Conservation (phyloP, 805 yeast genomes). For the Saccharomyces jurei region DNA sequence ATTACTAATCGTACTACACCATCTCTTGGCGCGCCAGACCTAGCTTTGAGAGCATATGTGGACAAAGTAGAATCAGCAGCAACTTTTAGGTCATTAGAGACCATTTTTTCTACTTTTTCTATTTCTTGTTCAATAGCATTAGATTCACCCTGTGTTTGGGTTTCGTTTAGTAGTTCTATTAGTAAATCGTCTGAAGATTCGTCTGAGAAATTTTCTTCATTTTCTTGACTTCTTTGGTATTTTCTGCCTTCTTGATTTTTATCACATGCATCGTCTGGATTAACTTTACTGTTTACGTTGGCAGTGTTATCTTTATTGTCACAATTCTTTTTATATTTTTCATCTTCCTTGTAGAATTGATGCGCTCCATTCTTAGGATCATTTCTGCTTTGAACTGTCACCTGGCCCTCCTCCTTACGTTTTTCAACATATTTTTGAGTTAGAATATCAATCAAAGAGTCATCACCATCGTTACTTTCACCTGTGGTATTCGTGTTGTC, state of each 20-base stretch:
- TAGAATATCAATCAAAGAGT: slow-evolving; percentile 21
- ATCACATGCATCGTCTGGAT: not conserved
- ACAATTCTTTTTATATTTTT: not conserved
- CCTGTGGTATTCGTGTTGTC: not conserved
- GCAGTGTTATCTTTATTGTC: not conserved
- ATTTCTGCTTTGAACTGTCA: not conserved
- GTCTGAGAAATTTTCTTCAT: not conserved
- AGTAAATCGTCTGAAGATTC: not conserved
- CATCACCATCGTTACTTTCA: slow-evolving; percentile 17
- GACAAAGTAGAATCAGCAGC: not conserved
- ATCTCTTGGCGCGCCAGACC: slow-evolving; percentile 38
- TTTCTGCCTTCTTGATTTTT: not conserved
- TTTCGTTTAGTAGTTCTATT: not conserved
- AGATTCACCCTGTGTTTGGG: slow-evolving; percentile 8
- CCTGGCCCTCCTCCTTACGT: not conserved
- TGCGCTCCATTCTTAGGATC: slow-evolving; percentile 1
- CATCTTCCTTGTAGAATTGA: slow-evolving; percentile 2
- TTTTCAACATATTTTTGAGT: slow-evolving; percentile 17
- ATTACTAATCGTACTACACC: slow-evolving; percentile 34
- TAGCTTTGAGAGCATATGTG: slow-evolving; percentile 21
- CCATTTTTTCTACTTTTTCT: not conserved
- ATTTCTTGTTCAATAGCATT: not conserved
- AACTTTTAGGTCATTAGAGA: not conserved
- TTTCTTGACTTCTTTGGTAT: not conserved
- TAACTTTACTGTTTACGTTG: not conserved